These are phyloP conservation scores for Plasmodium vivax DNA, from an alignment of 169 alveolate genomes.

Conservation along the genomic window DNA sequence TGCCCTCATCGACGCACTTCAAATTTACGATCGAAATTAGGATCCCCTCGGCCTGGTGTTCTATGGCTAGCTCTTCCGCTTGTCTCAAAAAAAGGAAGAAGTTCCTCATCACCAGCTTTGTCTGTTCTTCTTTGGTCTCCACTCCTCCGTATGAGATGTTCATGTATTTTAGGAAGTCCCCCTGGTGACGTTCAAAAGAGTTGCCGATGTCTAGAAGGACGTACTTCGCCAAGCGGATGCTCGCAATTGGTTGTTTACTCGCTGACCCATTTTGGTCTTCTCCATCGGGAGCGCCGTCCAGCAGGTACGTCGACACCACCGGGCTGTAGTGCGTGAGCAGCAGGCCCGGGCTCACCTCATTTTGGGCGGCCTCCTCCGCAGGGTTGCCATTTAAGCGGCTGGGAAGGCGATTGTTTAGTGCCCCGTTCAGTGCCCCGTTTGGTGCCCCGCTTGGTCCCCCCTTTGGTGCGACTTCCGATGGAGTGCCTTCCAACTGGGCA, in stretches of 20 bases:
- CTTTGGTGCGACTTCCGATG: no score
- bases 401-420: not conserved
- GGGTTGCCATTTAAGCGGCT: not conserved
- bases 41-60: slow-evolving; percentile 66
- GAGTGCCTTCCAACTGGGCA: not conserved
- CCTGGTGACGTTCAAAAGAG: slow-evolving; percentile 21
- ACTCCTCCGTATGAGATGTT: slow-evolving; percentile 73
- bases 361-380: not conserved
- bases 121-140: slow-evolving; percentile 33
- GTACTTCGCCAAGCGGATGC: slow-evolving; percentile 73
- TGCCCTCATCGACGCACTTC: slow-evolving; percentile 79
- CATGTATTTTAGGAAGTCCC: slow-evolving; percentile 57
- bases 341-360: slow-evolving; percentile 87
- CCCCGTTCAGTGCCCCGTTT: not conserved
- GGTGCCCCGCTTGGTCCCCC: no score
- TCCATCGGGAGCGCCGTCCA: slow-evolving; percentile 16
- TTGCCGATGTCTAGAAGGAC: slow-evolving; percentile 74
- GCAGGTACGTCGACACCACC: slow-evolving; percentile 87
- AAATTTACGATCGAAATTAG: slow-evolving; percentile 77
- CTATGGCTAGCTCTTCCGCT: slow-evolving; percentile 85
- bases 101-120: slow-evolving; percentile 70
- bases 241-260: not conserved
- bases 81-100: slow-evolving; percentile 87
- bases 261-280: not conserved
- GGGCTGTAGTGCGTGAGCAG: slow-evolving; percentile 94